A percentile compares a stretch with the other conserved stretches of the same genome.
These are phyloP conservation scores for Phallus indusiatus DNA, from an alignment of 768 basidiomycete species.

Conservation along the genomic window DNA sequence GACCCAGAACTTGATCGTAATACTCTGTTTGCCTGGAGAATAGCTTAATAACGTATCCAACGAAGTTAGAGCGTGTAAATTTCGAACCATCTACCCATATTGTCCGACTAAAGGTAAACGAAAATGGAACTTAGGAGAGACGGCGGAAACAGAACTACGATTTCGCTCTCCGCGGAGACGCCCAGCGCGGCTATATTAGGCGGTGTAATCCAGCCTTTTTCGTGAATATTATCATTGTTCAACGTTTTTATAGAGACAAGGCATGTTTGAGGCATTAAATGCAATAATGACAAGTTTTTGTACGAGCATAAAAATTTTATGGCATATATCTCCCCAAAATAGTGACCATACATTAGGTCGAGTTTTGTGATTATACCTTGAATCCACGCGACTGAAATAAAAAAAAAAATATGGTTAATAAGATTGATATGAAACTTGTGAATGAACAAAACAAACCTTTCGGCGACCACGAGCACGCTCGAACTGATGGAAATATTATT, in stretches of 20 bases:
- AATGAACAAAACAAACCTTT: conserved; percentile 33
- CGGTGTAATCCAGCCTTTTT: too few relatives aligned
- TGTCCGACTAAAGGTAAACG: too few relatives aligned
- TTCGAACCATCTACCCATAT: too few relatives aligned
- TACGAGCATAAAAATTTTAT: too few relatives aligned
- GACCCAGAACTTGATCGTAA: conserved; percentile 61
- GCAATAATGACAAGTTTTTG: conserved; percentile 3
- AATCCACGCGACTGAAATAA: conserved; percentile 68
- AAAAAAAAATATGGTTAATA: too few relatives aligned
- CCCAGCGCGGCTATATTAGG: too few relatives aligned
- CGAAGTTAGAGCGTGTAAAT: too few relatives aligned
- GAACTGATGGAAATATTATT: conserved; percentile 43
- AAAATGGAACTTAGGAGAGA: too few relatives aligned
- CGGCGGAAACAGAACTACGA: too few relatives aligned
- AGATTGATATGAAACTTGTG: neutral
- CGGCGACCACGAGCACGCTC: conserved; percentile 98
- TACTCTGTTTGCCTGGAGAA: conserved; percentile 57
- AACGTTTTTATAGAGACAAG: neutral
- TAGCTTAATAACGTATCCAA: too few relatives aligned
- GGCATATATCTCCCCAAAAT: neutral
- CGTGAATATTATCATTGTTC: too few relatives aligned
- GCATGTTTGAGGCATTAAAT: conserved; percentile 7
- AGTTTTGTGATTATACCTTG: conserved; percentile 58
- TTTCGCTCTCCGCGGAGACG: too few relatives aligned
- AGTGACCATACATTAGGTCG: neutral